These are phyloP conservation scores for Jasminum sambac DNA, from an alignment of 257 asterid genomes.

Conservation along the genomic window DNA sequence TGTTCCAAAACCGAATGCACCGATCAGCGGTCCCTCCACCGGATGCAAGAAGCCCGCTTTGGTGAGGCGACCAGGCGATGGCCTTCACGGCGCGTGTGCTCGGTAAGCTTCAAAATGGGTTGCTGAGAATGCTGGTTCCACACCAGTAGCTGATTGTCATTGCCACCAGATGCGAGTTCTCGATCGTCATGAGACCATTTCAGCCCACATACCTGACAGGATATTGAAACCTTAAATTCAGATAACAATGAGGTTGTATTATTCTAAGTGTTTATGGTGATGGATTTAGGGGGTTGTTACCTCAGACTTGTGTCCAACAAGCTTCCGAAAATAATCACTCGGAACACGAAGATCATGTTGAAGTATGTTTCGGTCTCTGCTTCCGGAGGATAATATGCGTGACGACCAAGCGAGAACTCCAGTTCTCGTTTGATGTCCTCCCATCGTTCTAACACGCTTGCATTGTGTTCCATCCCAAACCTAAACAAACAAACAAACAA, in stretches of 20 bases:
- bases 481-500: constrained; percentile 34
- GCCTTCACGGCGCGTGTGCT: constrained; percentile 98
- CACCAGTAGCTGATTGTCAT: constrained; percentile 95
- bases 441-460: constrained; percentile 83
- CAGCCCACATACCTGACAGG: constrained; percentile 76
- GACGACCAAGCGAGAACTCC: constrained; percentile 94
- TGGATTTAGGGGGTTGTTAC: constrained; percentile 29
- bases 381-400: constrained; percentile 84
- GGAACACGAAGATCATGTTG: constrained; percentile 93
- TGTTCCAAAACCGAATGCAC: constrained; percentile 97
- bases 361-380: constrained; percentile 93
- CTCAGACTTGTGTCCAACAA: constrained; percentile 94
- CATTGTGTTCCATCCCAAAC: constrained; percentile 96
- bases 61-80: constrained; percentile 97
- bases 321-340: constrained; percentile 73
- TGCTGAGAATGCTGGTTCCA: constrained; percentile 91
- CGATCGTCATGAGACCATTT: constrained; percentile 98
- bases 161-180: constrained; percentile 98
- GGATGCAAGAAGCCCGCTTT: constrained; percentile 81
- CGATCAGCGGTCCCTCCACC: constrained; percentile 99
- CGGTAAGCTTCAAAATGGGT: constrained; percentile 76
- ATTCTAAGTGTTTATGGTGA: no score
- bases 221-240: constrained; percentile 10
- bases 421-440: constrained; percentile 92
- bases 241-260: constrained; percentile 7